Evolutionary conservation across 2,329 filamentous ascomycete genomes (phyloP).

Genomic region (Raffaelea deltoideospora): DNA sequence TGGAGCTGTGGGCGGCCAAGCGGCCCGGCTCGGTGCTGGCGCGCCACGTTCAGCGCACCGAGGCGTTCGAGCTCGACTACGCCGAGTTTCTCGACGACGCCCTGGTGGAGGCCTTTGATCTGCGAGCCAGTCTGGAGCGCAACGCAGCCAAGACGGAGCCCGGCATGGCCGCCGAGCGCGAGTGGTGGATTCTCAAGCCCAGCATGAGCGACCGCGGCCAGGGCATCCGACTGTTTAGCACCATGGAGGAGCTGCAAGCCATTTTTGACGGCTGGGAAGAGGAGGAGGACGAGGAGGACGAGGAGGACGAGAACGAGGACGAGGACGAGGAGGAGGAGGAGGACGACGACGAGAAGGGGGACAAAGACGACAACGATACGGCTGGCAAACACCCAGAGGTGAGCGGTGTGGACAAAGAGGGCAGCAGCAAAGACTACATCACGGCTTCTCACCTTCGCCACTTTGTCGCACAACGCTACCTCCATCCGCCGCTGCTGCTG

Average conservation of each 20-base stretch:
- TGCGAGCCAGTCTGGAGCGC: constrained; percentile 59
- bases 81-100: constrained; percentile 94
- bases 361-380: constrained; percentile 9
- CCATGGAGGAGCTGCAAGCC: constrained; percentile 63
- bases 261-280: constrained; percentile 92
- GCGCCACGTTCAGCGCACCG: constrained; percentile 58
- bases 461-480: constrained; percentile 92
- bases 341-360: constrained; percentile 16
- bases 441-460: constrained; percentile 85
- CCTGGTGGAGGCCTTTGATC: constrained; percentile 75
- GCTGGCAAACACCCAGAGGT: constrained; percentile 17
- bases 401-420: no score
- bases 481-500: constrained; percentile 71
- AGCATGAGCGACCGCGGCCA: constrained; percentile 95
- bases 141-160: constrained; percentile 28
- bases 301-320: constrained; percentile 34
- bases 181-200: constrained; percentile 98
- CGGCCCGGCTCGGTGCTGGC: constrained; percentile 56
- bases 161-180: constrained; percentile 25
- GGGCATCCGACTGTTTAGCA: constrained; percentile 79
- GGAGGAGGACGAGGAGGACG: constrained; percentile 47
- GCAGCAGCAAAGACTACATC: constrained; percentile 44
- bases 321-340: constrained; percentile 16
- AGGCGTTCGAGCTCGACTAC: constrained; percentile 89
- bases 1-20: constrained; percentile 76